Evolutionary conservation across 1,139 yeast species (phyloP).

Genomic region (Meyerozyma smithsonii): DNA sequence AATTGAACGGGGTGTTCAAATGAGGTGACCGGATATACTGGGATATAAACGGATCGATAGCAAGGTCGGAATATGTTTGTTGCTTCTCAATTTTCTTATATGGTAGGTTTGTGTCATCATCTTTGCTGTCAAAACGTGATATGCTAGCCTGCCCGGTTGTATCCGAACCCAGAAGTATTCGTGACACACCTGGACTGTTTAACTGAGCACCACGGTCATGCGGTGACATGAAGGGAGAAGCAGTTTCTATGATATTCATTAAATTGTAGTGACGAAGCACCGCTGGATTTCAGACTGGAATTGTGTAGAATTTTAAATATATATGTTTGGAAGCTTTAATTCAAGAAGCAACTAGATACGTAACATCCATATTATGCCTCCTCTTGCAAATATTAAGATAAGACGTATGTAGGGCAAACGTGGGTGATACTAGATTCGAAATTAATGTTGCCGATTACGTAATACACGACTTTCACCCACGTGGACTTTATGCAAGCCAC

Average conservation of each 20-base stretch:
- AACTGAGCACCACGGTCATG: background rate
- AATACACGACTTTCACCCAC: background rate
- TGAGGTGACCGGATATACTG: slow-evolving; percentile 24
- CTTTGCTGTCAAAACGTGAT: background rate
- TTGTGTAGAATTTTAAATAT: background rate
- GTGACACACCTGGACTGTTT: background rate
- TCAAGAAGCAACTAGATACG: background rate
- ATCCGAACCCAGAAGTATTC: background rate
- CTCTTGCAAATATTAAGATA: background rate
- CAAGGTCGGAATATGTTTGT: slow-evolving; percentile 3
- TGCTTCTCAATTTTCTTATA: slow-evolving; percentile 3
- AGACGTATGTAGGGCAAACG: slow-evolving; percentile 1
- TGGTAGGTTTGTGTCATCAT: background rate
- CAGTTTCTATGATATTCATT: background rate
- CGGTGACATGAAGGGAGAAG: background rate
- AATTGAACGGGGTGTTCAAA: slow-evolving; percentile 13
- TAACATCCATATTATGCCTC: background rate
- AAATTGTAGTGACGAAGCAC: background rate
- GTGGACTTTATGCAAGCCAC: background rate
- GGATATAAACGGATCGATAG: slow-evolving; percentile 23
- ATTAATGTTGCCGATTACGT: background rate
- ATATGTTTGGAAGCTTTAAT: background rate
- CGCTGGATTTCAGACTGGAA: background rate
- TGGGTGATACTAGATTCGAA: background rate
- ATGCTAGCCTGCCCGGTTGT: background rate